Conservation (phyloP, 2,329 filamentous ascomycete genomes). For the Colletotrichum tabaci region DNA sequence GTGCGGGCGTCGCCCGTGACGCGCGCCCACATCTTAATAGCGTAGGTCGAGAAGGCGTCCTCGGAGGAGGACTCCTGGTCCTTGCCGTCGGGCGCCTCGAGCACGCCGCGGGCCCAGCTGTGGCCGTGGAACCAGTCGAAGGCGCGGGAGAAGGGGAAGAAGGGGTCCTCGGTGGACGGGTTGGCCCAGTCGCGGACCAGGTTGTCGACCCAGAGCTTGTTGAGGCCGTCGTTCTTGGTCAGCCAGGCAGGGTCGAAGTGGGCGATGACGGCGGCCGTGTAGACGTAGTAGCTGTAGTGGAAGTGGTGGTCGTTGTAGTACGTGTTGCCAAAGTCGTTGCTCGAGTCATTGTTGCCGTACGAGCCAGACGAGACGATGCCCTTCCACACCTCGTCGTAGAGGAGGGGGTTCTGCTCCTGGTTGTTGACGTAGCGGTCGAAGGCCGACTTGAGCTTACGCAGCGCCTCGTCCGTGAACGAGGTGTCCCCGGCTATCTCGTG, state of each 20-base stretch:
- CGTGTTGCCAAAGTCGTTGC: conserved; percentile 84
- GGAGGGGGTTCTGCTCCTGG: conserved; percentile 69
- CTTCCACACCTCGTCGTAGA: conserved; percentile 75
- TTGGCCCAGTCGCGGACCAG: conserved; percentile 83
- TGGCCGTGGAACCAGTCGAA: conserved; percentile 92
- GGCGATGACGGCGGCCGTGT: conserved; percentile 82
- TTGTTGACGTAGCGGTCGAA: conserved; percentile 74
- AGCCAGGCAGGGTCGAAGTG: conserved; percentile 80
- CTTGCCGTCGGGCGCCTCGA: conserved; percentile 75
- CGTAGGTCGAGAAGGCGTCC: conserved; percentile 84
- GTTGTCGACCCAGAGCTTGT: conserved; percentile 79
- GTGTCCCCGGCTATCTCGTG: conserved; percentile 70
- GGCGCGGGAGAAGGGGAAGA: conserved; percentile 80
- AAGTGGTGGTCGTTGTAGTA: conserved; percentile 78
- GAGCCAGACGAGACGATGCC: conserved; percentile 79
- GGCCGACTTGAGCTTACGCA: conserved; percentile 70
- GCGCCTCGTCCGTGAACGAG: conserved; percentile 64
- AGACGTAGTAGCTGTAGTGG: conserved; percentile 85
- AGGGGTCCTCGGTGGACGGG: conserved; percentile 73
- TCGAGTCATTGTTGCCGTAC: conserved; percentile 74
- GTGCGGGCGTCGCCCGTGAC: conserved; percentile 78
- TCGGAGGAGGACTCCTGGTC: conserved; percentile 86
- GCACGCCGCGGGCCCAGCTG: conserved; percentile 83
- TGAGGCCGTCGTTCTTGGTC: conserved; percentile 60
- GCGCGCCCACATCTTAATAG: conserved; percentile 87